Evolutionary conservation across 2,329 filamentous ascomycete genomes (phyloP).

Genomic region (Cordyceps militaris): DNA sequence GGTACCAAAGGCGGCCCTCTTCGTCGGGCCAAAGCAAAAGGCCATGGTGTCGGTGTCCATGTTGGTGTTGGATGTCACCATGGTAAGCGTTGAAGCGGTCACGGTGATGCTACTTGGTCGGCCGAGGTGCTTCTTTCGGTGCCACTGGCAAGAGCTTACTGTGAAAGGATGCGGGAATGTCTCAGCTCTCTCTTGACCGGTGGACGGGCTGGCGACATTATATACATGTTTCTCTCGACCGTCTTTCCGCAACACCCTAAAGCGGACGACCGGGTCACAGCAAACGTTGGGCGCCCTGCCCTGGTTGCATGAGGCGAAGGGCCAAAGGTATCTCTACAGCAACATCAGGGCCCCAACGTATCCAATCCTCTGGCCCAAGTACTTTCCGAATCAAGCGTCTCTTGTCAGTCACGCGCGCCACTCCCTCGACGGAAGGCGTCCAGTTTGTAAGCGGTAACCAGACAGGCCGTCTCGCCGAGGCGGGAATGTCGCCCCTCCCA

Average conservation of each 20-base stretch:
- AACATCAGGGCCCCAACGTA: neutral
- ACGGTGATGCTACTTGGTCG: neutral
- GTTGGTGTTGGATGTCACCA: conserved; percentile 12
- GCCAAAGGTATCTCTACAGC: conserved; percentile 8
- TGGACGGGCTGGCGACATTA: neutral
- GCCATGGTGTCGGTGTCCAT: neutral
- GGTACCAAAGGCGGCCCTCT: conserved; percentile 29
- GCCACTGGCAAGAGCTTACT: neutral
- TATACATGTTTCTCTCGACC: neutral
- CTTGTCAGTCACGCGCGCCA: conserved; percentile 7
- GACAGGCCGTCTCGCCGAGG: conserved; percentile 5
- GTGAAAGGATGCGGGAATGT: too few species aligned
- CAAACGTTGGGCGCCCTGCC: neutral
- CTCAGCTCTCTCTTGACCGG: too few species aligned
- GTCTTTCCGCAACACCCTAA: neutral
- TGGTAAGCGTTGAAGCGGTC: neutral
- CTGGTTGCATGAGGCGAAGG: neutral
- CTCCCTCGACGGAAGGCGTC: neutral
- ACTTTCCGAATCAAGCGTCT: neutral
- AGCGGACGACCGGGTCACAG: neutral
- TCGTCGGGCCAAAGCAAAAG: conserved; percentile 20
- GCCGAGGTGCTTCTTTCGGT: neutral
- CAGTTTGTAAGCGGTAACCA: too few species aligned
- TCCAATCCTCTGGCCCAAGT: conserved; percentile 1
- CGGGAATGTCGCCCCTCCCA: neutral